Evolutionary conservation across 148 eudicot genomes (phyloP).

Genomic region (Fagopyrum tataricum): DNA sequence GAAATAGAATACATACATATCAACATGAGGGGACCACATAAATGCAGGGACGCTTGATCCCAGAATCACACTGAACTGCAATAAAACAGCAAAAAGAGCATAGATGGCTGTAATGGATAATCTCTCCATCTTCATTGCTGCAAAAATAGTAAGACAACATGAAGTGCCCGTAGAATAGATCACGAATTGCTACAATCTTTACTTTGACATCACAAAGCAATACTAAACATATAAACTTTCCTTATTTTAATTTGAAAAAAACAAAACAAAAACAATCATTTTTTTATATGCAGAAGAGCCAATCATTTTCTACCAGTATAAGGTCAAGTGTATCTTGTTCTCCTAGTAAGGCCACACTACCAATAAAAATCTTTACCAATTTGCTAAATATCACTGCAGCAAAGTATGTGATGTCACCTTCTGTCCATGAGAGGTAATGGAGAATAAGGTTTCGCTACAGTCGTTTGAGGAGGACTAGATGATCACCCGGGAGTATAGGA

Average conservation of each 20-base stretch:
- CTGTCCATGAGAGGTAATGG: neutral
- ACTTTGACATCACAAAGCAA: neutral
- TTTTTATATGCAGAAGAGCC: neutral
- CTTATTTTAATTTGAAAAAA: neutral
- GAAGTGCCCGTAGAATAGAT: neutral
- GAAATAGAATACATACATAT: slow-evolving; percentile 36
- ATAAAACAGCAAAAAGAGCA: neutral
- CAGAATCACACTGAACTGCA: slow-evolving; percentile 1
- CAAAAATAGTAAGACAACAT: slow-evolving; percentile 3
- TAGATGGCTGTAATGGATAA: neutral
- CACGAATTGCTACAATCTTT: neutral
- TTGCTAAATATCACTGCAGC: neutral
- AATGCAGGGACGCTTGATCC: slow-evolving; percentile 66
- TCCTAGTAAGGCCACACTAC: neutral
- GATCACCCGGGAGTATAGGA: neutral
- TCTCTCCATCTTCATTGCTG: slow-evolving; percentile 38
- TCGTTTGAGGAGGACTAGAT: neutral
- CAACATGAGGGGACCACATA: slow-evolving; percentile 66
- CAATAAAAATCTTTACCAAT: neutral
- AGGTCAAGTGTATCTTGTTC: neutral
- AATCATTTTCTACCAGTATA: neutral
- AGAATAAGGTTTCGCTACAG: neutral
- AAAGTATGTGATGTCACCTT: neutral
- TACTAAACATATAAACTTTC: neutral
- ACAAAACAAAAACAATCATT: no score